Conservation (phyloP, 805 yeast genomes). For the Nakazawaea laoshanensis region DNA sequence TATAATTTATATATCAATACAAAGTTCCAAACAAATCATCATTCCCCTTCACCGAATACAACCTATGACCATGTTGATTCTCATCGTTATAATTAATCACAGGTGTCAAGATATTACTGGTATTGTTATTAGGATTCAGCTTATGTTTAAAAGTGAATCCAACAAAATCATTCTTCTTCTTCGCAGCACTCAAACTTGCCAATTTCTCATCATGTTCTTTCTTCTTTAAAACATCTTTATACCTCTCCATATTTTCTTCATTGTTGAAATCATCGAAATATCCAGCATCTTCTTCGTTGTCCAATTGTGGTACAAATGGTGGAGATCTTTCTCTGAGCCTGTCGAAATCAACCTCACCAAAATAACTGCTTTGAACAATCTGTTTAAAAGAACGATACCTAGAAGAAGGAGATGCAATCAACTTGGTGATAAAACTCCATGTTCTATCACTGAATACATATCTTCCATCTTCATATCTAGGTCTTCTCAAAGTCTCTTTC, state of each 20-base stretch:
- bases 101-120: constrained; percentile 24
- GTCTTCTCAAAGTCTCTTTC: constrained; percentile 83
- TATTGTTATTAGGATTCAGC: constrained; percentile 42
- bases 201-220: constrained; percentile 76
- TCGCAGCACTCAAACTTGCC: constrained; percentile 54
- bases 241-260: constrained; percentile 95
- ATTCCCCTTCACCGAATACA: constrained; percentile 12
- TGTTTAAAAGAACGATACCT: constrained; percentile 77
- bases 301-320: constrained; percentile 95
- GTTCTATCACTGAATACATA: constrained; percentile 93
- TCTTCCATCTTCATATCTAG: constrained; percentile 85
- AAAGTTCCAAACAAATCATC: constrained; percentile 27
- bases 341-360: constrained; percentile 76
- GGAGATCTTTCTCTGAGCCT: constrained; percentile 64
- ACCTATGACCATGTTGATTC: constrained; percentile 6
- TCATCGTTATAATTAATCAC: constrained; percentile 15
- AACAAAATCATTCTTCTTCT: constrained; percentile 66
- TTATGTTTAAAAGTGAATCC: constrained; percentile 96
- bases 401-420: constrained; percentile 72
- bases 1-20: constrained; percentile 15
- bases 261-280: constrained; percentile 96
- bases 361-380: constrained; percentile 72
- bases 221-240: constrained; percentile 93
- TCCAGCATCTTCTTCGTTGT: constrained; percentile 97
- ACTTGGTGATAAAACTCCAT: constrained; percentile 76